phyloP scores from a whole-genome alignment of 371 early-diverging fungal genomes.

The Mortierella sp. region DNA sequence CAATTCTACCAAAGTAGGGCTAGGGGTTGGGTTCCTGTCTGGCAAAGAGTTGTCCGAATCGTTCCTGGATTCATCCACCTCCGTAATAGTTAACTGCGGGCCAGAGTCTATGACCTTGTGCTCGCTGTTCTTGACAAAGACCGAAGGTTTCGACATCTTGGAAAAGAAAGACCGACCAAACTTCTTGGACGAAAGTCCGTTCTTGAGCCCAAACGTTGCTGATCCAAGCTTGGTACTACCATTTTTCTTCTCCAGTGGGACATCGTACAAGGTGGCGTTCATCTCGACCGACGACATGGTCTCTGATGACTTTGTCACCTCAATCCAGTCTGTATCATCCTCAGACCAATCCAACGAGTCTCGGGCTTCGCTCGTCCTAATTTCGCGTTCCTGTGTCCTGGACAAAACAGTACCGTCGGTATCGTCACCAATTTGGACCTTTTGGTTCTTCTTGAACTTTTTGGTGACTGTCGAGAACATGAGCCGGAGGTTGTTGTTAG shows the following conservation, averaged over 20 bases:
- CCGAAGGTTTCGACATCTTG: slow-evolving; percentile 45
- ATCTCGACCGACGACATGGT: slow-evolving; percentile 48
- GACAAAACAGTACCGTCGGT: slow-evolving; percentile 33
- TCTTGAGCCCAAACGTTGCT: slow-evolving; percentile 27
- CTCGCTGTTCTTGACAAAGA: slow-evolving; percentile 34
- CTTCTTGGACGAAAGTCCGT: slow-evolving; percentile 36
- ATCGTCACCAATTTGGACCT: slow-evolving; percentile 37
- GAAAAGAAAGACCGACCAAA: slow-evolving; percentile 46
- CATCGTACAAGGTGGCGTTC: slow-evolving; percentile 44
- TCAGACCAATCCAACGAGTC: slow-evolving; percentile 51
- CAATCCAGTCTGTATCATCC: slow-evolving; percentile 58
- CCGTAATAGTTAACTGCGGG: slow-evolving; percentile 53
- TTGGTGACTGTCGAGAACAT: slow-evolving; percentile 69
- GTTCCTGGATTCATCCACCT: slow-evolving; percentile 43
- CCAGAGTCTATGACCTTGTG: slow-evolving; percentile 30
- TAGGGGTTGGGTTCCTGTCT: slow-evolving; percentile 14
- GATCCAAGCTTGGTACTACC: slow-evolving; percentile 9
- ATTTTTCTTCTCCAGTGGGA: slow-evolving; percentile 40
- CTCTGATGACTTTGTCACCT: slow-evolving; percentile 49
- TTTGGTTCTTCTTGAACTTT: slow-evolving; percentile 62
- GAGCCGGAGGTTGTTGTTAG: slow-evolving; percentile 58
- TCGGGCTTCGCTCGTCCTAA: slow-evolving; percentile 36
- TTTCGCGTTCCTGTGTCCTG: slow-evolving; percentile 55
- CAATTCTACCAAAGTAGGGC: slow-evolving; percentile 16
- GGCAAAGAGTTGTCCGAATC: slow-evolving; percentile 43